A percentile compares a stretch with the other conserved stretches of the same genome.
These are phyloP conservation scores for Arthrobotrys musiformis DNA, from an alignment of 2,329 filamentous ascomycete species.

Conservation along the genomic window DNA sequence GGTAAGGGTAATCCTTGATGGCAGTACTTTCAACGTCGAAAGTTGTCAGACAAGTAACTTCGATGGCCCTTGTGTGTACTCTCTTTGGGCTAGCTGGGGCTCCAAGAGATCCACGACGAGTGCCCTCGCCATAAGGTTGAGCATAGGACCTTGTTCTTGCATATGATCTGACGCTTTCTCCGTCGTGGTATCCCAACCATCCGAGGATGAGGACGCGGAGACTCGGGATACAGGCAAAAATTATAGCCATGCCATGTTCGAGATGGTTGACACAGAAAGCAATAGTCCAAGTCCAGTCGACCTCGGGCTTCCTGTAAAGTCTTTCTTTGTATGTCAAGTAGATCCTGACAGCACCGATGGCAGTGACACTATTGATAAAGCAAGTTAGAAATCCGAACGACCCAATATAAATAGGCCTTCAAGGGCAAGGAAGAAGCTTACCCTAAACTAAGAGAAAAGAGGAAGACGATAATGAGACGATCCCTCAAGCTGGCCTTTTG, in stretches of 20 bases:
- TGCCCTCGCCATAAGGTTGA: conserved; percentile 11
- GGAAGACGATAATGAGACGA: conserved; percentile 33
- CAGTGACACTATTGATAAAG: conserved; percentile 36
- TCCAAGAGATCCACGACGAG: conserved; percentile 35
- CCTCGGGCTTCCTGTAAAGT: conserved; percentile 27
- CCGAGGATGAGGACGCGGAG: conserved; percentile 43
- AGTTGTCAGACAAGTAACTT: conserved; percentile 45
- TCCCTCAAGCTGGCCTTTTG: conserved; percentile 52
- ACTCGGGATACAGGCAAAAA: conserved; percentile 51
- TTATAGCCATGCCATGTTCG: conserved; percentile 52
- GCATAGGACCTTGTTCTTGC: conserved; percentile 33
- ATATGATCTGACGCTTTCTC: conserved; percentile 28
- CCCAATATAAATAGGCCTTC: background rate
- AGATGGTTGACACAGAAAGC: conserved; percentile 53
- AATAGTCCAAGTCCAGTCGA: conserved; percentile 54
- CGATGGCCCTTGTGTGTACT: conserved; percentile 24
- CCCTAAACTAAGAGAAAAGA: conserved; percentile 53
- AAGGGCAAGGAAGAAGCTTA: conserved; percentile 14
- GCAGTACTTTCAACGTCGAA: conserved; percentile 49
- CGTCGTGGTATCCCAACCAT: conserved; percentile 48
- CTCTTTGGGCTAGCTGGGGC: conserved; percentile 41
- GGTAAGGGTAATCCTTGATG: conserved; percentile 47
- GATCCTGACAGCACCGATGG: conserved; percentile 54
- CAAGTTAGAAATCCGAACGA: background rate
- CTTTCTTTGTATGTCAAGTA: conserved; percentile 53